Base-by-base conservation (phyloP, 257 asterid genomes). In the Sherardia arvensis region DNA sequence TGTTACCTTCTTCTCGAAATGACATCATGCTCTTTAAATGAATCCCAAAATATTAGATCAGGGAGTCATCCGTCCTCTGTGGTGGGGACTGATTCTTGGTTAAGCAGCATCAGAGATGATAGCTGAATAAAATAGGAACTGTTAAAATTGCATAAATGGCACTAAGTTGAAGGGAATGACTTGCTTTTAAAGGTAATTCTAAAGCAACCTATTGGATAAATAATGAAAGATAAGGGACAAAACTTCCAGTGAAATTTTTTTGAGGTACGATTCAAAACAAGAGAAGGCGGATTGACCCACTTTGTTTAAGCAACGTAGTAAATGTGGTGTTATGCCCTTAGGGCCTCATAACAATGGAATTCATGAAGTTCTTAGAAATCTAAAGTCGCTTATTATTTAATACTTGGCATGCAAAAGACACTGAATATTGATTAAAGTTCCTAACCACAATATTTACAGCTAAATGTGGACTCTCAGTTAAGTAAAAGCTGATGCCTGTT, bases 81-180 rank as follows among this genome's bases (percentile, higher is more conserved):
- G 72, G 51, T 18, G 85, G 64, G 61, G 22, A 18, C 51, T 49
- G 65, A 71, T 71, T 65, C 71, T 69, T 81, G 85, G 51, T 88
- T 76, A 67, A 90, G 75, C 73, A 90, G 76, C 60, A 84, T 73
- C 68, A 91, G 72, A 5, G 96, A 83, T 22, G 96, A 81, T 53
- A 66, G 74, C 98, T 91, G 90, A 71, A 72, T 56, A 59, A 53
- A 70, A 61, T 20, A 29, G 47, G 33, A 61, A 17, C 55, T 54
- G 20, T 3, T 23, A 4, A 61, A 21, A 12, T 66, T 7, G 15
- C 49, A 8, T 22, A 0, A 21, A 34, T n/a, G 25, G 55, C 18
- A 45, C 38, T 49, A 32, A 60, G 22, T 30, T 5, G 62, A 23
- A 30, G 43, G 25, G 15, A 57, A 29, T 29, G 8, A 57, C 45